Evolutionary conservation across 1,284 basidiomycete species (phyloP).

Genomic region (Schizophyllum amplum): DNA sequence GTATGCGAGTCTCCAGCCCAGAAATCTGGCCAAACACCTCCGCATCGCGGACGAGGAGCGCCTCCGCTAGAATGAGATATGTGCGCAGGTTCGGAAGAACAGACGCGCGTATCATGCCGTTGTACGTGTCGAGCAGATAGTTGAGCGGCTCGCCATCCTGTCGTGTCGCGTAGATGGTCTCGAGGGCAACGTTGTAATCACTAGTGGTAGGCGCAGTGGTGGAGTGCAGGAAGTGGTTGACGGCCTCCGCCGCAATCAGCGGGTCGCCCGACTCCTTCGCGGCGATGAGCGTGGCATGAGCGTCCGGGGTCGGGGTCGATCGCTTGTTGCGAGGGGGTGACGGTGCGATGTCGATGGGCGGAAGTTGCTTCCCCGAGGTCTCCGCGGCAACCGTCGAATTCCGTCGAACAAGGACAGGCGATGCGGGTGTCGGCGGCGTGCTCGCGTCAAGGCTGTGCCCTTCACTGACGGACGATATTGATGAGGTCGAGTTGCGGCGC

Average conservation of each 20-base stretch:
- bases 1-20: slow-evolving; percentile 32
- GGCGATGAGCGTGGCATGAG: slow-evolving; percentile 14
- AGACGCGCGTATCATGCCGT: slow-evolving; percentile 62
- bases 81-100: slow-evolving; percentile 63
- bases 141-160: slow-evolving; percentile 46
- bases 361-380: slow-evolving; percentile 1
- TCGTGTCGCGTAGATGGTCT: slow-evolving; percentile 45
- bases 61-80: slow-evolving; percentile 62
- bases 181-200: slow-evolving; percentile 64
- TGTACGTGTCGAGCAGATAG: slow-evolving; percentile 64
- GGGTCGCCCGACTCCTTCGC: slow-evolving; percentile 19
- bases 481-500: slow-evolving; percentile 40
- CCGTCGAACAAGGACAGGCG: neutral
- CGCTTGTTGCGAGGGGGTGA: slow-evolving; percentile 27
- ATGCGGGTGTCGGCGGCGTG: slow-evolving; percentile 2
- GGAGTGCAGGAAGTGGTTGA: slow-evolving; percentile 20
- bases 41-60: slow-evolving; percentile 65
- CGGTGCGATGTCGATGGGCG: slow-evolving; percentile 7
- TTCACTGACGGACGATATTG: too few relatives aligned
- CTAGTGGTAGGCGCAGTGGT: slow-evolving; percentile 23
- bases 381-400: neutral
- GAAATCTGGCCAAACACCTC: slow-evolving; percentile 52
- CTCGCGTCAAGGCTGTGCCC: slow-evolving; percentile 8
- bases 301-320: slow-evolving; percentile 16
- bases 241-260: slow-evolving; percentile 19